These are phyloP conservation scores for Cicer yamashitae DNA, from an alignment of 306 rosid species.

Conservation along the genomic window DNA sequence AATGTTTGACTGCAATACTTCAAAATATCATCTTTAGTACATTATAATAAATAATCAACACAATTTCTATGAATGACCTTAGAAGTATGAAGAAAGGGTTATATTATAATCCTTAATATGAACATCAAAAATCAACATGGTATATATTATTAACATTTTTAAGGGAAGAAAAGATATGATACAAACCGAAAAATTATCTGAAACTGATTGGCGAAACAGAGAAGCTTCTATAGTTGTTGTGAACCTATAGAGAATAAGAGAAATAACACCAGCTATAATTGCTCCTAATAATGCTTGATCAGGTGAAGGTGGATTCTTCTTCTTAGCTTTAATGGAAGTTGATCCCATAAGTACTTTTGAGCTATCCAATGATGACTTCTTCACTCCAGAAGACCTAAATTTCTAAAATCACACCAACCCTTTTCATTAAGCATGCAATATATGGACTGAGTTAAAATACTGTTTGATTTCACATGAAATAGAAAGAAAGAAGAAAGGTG, in stretches of 20 bases:
- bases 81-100: neutral
- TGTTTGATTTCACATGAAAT: too few relatives aligned
- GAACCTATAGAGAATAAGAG: conserved; percentile 69
- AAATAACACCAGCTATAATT: conserved; percentile 69
- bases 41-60: too few relatives aligned
- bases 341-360: conserved; percentile 49
- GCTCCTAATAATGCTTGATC: conserved; percentile 79
- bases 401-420: conserved; percentile 59
- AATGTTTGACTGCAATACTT: too few relatives aligned
- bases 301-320: conserved; percentile 57
- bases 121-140: neutral
- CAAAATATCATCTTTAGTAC: too few relatives aligned
- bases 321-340: conserved; percentile 54
- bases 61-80: too few relatives aligned
- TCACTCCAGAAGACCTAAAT: conserved; percentile 73
- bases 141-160: neutral
- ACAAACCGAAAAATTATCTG: conserved; percentile 77
- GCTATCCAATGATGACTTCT: conserved; percentile 60
- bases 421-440: conserved; percentile 37
- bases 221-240: conserved; percentile 73
- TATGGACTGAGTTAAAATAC: neutral
- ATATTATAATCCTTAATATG: neutral
- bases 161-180: neutral
- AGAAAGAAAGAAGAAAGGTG: too few relatives aligned
- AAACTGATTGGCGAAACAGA: conserved; percentile 68